Evolutionary conservation across 228 moss, liverwort and hornwort species (phyloP), one percentile per base, ranked within the genome.

Genomic region (Sphagnum fallax): DNA sequence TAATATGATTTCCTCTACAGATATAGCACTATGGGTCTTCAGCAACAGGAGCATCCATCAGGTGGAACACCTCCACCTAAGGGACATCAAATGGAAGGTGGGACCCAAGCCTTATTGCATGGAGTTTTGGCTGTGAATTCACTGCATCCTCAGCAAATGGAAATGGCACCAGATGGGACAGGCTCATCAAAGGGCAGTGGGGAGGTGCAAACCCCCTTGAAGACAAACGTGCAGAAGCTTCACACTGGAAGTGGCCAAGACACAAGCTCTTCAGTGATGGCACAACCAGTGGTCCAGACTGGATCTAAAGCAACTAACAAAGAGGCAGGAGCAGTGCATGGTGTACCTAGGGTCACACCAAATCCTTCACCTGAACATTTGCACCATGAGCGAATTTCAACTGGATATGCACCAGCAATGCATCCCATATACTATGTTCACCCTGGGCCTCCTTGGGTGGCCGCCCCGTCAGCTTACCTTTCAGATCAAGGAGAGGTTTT

Each of bases 351-450:
- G 68, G 73, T 90, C 10, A 87, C 88, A 48, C 82, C 90, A 18
- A 77, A 90, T 12, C 77, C 97, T 62, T 80, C 91, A 14, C 85
- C 81, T 1, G 89, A 85, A 18, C 78, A 91, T 74, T 67, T 93
- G 67, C 79, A 80, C 5, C 93, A 84, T 51, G 98, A 98, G 1
- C 87, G 92, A 11, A 71, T 87, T 53, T 72, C 84, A 4, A 76
- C 82, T 1, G 75, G 78, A 16, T 98, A 85, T 58, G 93, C 80
- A 52, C 79, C 89, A 53, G 67, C 85, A 12, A 78, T 93, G 78
- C 92, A 87, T 72, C 92, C 84, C 14, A 77, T 88, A 52, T 98
- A 87, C 18, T 98, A 93, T 65, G 80, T 88, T 6, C 96, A 91
- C 51, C 73, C 87, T 16, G 83, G 76, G 5, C 80, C 87, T 0